phyloP scores from a whole-genome alignment of 352 stramenopile species.

The Phytopythium delawarense region DNA sequence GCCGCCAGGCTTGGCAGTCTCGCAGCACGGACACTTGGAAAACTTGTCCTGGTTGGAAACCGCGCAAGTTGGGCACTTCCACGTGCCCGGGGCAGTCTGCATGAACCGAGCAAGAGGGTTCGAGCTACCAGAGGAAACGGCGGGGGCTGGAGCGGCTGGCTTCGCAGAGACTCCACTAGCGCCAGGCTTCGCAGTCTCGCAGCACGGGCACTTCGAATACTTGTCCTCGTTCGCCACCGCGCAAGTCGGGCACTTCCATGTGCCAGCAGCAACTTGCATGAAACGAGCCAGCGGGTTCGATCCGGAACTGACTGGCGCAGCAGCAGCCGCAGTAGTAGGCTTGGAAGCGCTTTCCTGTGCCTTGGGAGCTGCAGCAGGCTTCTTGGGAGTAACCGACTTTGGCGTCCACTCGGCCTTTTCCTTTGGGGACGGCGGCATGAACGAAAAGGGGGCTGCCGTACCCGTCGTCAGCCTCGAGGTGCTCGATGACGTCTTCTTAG shows the following conservation, averaged over 20 bases:
- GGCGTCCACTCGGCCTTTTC: constrained; percentile 36
- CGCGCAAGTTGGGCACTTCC: constrained; percentile 77
- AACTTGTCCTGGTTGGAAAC: constrained; percentile 57
- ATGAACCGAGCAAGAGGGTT: constrained; percentile 68
- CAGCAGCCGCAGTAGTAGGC: neutral
- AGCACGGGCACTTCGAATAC: constrained; percentile 75
- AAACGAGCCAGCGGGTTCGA: constrained; percentile 60
- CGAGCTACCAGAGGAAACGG: neutral
- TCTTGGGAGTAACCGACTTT: constrained; percentile 19
- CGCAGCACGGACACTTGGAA: constrained; percentile 78
- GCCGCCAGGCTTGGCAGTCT: constrained; percentile 29
- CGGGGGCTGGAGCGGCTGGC: neutral
- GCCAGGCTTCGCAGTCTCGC: constrained; percentile 39
- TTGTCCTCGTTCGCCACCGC: constrained; percentile 58
- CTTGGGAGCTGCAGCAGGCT: constrained; percentile 3
- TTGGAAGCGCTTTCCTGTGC: neutral
- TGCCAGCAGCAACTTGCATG: constrained; percentile 52
- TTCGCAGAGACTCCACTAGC: constrained; percentile 7
- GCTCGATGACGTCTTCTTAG: constrained; percentile 24
- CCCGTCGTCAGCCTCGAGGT: constrained; percentile 12
- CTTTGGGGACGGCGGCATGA: constrained; percentile 64
- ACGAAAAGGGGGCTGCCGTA: constrained; percentile 47
- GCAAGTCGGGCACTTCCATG: constrained; percentile 80
- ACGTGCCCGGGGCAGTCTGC: constrained; percentile 61
- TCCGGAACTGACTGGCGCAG: neutral